phyloP scores from a whole-genome alignment of 495 filamentous ascomycete species.

The Xylaria venustula region DNA sequence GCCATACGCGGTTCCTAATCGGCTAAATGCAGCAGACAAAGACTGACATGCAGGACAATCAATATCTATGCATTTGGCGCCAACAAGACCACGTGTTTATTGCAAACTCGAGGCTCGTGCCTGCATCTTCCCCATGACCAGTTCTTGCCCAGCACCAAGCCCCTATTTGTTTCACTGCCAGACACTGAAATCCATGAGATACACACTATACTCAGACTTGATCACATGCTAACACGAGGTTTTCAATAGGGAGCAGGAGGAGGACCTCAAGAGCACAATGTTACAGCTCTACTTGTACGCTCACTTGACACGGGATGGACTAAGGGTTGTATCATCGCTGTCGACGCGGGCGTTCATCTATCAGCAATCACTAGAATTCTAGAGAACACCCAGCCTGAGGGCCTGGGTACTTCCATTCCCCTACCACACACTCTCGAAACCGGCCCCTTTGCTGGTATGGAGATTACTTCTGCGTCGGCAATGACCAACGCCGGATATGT shows the following conservation, averaged over 20 bases:
- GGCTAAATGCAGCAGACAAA: neutral
- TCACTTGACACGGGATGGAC: constrained; percentile 75
- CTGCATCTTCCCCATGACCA: neutral
- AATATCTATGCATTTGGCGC: neutral
- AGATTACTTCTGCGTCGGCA: constrained; percentile 58
- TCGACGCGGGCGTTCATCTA: constrained; percentile 91
- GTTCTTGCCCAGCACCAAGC: neutral
- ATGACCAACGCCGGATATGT: constrained; percentile 78
- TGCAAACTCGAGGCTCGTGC: neutral
- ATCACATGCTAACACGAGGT: constrained; percentile 24
- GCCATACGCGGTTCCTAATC: neutral
- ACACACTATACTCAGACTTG: neutral
- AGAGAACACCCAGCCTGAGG: constrained; percentile 43
- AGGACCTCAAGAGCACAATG: constrained; percentile 83
- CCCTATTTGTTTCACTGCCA: neutral
- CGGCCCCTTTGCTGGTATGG: constrained; percentile 72
- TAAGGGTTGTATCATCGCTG: constrained; percentile 76
- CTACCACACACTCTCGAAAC: constrained; percentile 37
- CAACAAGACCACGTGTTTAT: neutral
- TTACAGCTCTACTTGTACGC: constrained; percentile 85
- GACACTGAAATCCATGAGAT: neutral
- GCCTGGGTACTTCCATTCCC: constrained; percentile 38
- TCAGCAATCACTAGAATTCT: constrained; percentile 76
- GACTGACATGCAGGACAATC: neutral
- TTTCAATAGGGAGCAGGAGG: constrained; percentile 76